Percentiles rank a stretch among this genome's conserved stretches.
Evolutionary conservation across 2,329 filamentous ascomycete genomes (phyloP).

Genomic region (Parafenestella ontariensis): DNA sequence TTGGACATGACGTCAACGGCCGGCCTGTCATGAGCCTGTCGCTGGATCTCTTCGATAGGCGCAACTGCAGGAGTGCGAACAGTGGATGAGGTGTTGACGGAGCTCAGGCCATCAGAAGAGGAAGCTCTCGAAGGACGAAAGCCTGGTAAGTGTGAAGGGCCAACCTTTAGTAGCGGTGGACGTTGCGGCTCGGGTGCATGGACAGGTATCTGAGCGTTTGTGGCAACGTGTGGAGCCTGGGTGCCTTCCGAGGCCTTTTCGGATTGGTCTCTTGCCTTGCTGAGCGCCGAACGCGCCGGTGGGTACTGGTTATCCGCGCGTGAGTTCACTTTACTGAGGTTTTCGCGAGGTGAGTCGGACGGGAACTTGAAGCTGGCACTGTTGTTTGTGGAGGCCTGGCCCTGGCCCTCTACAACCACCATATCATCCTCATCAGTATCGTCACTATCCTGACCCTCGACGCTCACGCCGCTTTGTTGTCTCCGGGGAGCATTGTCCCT

Average conservation of each 20-base stretch:
- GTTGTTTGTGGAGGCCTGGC: constrained; percentile 25
- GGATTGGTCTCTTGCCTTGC: constrained; percentile 27
- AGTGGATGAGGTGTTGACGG: constrained; percentile 43
- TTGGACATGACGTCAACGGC: constrained; percentile 50
- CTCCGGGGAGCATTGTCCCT: constrained; percentile 29
- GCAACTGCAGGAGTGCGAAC: constrained; percentile 39
- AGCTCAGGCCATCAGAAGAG: constrained; percentile 54
- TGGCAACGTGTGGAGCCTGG: constrained; percentile 26
- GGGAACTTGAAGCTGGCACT: constrained; percentile 31
- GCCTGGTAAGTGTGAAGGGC: constrained; percentile 57
- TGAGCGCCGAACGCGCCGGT: constrained; percentile 23
- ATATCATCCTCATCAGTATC: constrained; percentile 44
- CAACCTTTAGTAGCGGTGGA: constrained; percentile 52
- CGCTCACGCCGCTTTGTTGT: constrained; percentile 31
- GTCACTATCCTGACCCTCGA: constrained; percentile 39
- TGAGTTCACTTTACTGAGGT: constrained; percentile 25
- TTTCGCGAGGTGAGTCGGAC: constrained; percentile 32
- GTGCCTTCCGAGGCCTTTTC: constrained; percentile 32
- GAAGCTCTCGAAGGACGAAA: constrained; percentile 55
- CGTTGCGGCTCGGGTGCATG: constrained; percentile 41
- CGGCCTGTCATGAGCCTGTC: constrained; percentile 23
- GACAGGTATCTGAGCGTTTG: constrained; percentile 32
- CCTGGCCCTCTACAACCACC: constrained; percentile 33
- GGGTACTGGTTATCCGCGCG: constrained; percentile 20
- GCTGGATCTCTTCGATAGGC: constrained; percentile 42